Percentiles rank a stretch among this genome's conserved stretches.
These are phyloP conservation scores for Trifolium fragiferum DNA, from an alignment of 306 rosid genomes.

Conservation along the genomic window DNA sequence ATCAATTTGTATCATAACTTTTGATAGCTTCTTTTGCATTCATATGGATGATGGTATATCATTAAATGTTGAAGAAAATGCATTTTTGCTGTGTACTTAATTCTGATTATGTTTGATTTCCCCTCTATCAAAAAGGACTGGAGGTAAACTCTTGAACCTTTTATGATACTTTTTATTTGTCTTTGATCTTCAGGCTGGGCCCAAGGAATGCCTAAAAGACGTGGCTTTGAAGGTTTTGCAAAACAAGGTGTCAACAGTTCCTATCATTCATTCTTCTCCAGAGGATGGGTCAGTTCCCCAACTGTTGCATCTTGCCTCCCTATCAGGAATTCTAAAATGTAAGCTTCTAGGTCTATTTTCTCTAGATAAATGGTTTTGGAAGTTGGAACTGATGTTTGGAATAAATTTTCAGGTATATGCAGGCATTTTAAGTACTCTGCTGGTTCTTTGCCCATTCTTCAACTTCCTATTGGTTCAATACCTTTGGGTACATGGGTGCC, in stretches of 20 bases:
- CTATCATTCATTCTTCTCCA: constrained; percentile 60
- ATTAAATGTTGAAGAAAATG: constrained; percentile 35
- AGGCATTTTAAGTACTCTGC: constrained; percentile 75
- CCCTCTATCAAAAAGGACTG: constrained; percentile 19
- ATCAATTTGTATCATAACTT: constrained; percentile 20
- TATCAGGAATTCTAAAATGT: constrained; percentile 79
- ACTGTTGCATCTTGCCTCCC: constrained; percentile 75
- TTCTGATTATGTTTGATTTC: constrained; percentile 27
- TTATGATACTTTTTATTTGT: constrained; percentile 31
- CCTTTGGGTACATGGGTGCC: constrained; percentile 89
- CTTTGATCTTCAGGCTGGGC: constrained; percentile 66
- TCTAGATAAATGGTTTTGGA: constrained; percentile 38
- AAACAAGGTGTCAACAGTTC: constrained; percentile 73
- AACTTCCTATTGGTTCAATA: constrained; percentile 70
- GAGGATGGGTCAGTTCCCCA: constrained; percentile 70
- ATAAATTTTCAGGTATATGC: constrained; percentile 73
- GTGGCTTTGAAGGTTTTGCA: constrained; percentile 78
- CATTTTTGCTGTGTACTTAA: constrained; percentile 23
- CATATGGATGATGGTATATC: constrained; percentile 10
- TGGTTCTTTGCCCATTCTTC: constrained; percentile 82
- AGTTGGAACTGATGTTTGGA: constrained; percentile 52
- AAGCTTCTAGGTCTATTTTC: constrained; percentile 43
- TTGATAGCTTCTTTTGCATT: constrained; percentile 25
- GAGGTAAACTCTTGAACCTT: constrained; percentile 28
- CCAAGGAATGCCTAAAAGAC: constrained; percentile 71